Evolutionary conservation across 2,329 filamentous ascomycete species (phyloP), one percentile per base, ranked within the genome.

Genomic region (Trichophyton verrucosum): DNA sequence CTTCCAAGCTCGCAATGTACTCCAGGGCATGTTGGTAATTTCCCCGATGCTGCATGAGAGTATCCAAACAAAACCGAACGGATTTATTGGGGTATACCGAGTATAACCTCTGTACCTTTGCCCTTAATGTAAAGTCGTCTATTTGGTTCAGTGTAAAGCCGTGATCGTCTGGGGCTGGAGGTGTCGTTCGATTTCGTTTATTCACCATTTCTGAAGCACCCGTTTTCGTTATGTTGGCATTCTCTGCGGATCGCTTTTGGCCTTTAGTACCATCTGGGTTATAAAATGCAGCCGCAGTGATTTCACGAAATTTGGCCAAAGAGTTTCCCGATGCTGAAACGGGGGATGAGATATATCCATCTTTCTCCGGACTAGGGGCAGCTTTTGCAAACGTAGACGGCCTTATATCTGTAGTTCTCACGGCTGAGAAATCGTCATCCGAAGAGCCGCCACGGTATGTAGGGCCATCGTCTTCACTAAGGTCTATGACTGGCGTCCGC

Each of bases 371-470:
- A 58, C 69, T 76, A 30, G 73, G 70, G 22, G 72, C 70, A 59
- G 74, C 74, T 67, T 75, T 78, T 42, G 75, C 75, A 64, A 86
- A 83, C 53, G 76, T 81, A 1, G 82, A 81, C 2, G 83, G 81
- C 62, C 81, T 82, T 65, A 88, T 85, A 64, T 86, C 81, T 1
- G 80, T 81, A 40, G 73, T 74, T 49, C 73, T 72, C 44, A 77
- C 71, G 47, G 76, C 73, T 55, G 72, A 67, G 58, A 81, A 77
- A 30, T 82, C 79, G 61, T 86, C 82, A 33, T 87, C 86, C 0
- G 85, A 86, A 13, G 80, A 82, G 20, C 84, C 86, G 44, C 84
- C 84, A 47, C 80, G 80, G 57, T 85, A 81, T 1, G 78, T 77
- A 1, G 82, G 81, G 3, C 77, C 78, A 49, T 82, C 80, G 58